Evolutionary conservation across 176 grass and related monocot genomes (phyloP).

Genomic region (Carex myosuroides): DNA sequence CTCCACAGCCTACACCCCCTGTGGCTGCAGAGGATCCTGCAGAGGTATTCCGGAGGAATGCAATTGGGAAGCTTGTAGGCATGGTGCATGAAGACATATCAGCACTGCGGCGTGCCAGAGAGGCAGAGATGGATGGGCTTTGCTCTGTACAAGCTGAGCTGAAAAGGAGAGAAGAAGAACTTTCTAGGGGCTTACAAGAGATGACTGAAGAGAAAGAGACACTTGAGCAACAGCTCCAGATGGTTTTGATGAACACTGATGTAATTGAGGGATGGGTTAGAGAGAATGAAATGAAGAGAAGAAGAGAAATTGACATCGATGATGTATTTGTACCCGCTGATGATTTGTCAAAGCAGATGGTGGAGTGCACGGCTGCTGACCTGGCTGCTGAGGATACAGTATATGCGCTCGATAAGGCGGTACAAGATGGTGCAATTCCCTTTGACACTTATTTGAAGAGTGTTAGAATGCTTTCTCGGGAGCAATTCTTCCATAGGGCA

Average conservation of each 20-base stretch:
- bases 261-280: conserved; percentile 49
- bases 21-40: conserved; percentile 37
- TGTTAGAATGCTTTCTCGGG: conserved; percentile 44
- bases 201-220: conserved; percentile 64
- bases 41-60: conserved; percentile 66
- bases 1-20: background rate
- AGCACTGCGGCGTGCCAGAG: conserved; percentile 23
- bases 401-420: conserved; percentile 67
- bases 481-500: conserved; percentile 72
- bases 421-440: conserved; percentile 58
- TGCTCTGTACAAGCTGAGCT: conserved; percentile 53
- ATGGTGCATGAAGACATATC: conserved; percentile 28
- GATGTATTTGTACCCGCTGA: conserved; percentile 37
- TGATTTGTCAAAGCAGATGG: conserved; percentile 66
- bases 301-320: conserved; percentile 28
- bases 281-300: conserved; percentile 33
- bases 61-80: conserved; percentile 48
- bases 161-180: conserved; percentile 34
- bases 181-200: conserved; percentile 32
- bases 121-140: conserved; percentile 52
- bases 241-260: conserved; percentile 62
- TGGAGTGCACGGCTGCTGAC: conserved; percentile 59
- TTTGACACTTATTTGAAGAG: conserved; percentile 70
- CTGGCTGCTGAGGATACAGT: conserved; percentile 64
- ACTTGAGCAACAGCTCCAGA: conserved; percentile 59